Percentiles rank a stretch among this genome's conserved stretches.
Evolutionary conservation across 768 basidiomycete species (phyloP).

Genomic region (Melanogaster broomeanus): DNA sequence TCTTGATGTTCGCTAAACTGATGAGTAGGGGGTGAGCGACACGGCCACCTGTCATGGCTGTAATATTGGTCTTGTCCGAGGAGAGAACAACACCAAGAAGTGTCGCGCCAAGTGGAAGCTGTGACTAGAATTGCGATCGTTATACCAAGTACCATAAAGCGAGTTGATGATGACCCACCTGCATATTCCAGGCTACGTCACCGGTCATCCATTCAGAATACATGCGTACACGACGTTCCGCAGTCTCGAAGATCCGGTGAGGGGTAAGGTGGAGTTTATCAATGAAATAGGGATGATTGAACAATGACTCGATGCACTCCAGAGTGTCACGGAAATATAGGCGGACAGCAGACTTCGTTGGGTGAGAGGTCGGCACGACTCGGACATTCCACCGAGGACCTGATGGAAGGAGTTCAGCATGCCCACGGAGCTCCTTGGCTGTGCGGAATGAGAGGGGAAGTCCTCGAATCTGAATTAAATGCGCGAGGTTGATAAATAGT

Average conservation of each 20-base stretch:
- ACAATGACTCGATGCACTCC: conserved; percentile 21
- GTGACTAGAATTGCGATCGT: not conserved
- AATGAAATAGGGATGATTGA: conserved; percentile 20
- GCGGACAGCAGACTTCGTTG: conserved; percentile 20
- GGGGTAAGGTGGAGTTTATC: conserved; percentile 21
- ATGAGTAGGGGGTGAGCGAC: conserved; percentile 32
- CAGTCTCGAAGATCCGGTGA: conserved; percentile 5
- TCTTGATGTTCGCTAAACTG: conserved; percentile 31
- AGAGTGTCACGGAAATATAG: conserved; percentile 28
- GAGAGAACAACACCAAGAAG: conserved; percentile 26
- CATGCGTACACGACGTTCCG: conserved; percentile 3
- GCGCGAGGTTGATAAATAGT: not conserved
- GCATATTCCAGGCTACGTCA: conserved; percentile 25
- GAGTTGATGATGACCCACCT: conserved; percentile 17
- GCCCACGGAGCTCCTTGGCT: conserved; percentile 23
- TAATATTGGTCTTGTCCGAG: conserved; percentile 36
- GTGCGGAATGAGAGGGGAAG: conserved; percentile 20
- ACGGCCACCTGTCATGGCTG: conserved; percentile 29
- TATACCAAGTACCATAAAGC: too few relatives aligned
- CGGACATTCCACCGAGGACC: conserved; percentile 24
- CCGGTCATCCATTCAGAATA: conserved; percentile 27
- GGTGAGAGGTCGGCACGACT: conserved; percentile 1
- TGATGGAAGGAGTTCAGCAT: conserved; percentile 17
- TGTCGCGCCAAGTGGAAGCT: conserved; percentile 19
- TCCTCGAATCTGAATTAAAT: not conserved